Evolutionary conservation across 176 grass and related monocot genomes (phyloP).

Genomic region (Poa pratensis): DNA sequence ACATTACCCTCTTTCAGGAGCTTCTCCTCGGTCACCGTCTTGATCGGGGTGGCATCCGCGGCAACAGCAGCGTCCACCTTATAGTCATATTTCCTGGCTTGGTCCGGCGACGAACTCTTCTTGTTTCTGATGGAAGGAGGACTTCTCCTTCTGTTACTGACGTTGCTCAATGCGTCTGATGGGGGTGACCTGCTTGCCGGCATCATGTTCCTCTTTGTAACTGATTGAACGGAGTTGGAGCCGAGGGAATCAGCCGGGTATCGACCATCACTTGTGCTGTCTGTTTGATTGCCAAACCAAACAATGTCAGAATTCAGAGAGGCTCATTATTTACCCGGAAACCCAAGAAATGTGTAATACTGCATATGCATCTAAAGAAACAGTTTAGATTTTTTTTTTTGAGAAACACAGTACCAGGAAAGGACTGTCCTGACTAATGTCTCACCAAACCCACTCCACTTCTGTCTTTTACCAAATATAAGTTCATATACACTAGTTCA

Average conservation of each 20-base stretch:
- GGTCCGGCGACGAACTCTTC: slow-evolving; percentile 47
- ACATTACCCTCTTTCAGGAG: slow-evolving; percentile 59
- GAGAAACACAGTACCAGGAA: slow-evolving; percentile 2
- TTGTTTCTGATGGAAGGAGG: slow-evolving; percentile 50
- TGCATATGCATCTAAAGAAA: background rate
- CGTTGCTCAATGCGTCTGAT: slow-evolving; percentile 35
- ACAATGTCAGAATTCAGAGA: slow-evolving; percentile 45
- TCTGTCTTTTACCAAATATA: slow-evolving; percentile 35
- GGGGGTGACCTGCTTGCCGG: slow-evolving; percentile 55
- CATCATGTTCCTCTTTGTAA: slow-evolving; percentile 50
- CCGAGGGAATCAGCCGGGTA: slow-evolving; percentile 48
- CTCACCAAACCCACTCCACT: slow-evolving; percentile 6
- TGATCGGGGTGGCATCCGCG: slow-evolving; percentile 55
- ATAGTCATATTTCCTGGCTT: slow-evolving; percentile 46
- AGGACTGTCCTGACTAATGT: background rate
- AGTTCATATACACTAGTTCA: background rate
- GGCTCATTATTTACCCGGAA: slow-evolving; percentile 14
- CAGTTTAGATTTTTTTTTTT: background rate
- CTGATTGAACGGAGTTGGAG: slow-evolving; percentile 51
- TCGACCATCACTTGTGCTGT: slow-evolving; percentile 52
- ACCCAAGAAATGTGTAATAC: slow-evolving; percentile 1
- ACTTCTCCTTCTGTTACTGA: slow-evolving; percentile 32
- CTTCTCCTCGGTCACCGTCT: slow-evolving; percentile 64
- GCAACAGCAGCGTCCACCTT: slow-evolving; percentile 45
- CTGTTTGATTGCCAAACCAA: slow-evolving; percentile 55